Conservation (phyloP, 176 grass and related monocot species). For the Alopecurus myosuroides region DNA sequence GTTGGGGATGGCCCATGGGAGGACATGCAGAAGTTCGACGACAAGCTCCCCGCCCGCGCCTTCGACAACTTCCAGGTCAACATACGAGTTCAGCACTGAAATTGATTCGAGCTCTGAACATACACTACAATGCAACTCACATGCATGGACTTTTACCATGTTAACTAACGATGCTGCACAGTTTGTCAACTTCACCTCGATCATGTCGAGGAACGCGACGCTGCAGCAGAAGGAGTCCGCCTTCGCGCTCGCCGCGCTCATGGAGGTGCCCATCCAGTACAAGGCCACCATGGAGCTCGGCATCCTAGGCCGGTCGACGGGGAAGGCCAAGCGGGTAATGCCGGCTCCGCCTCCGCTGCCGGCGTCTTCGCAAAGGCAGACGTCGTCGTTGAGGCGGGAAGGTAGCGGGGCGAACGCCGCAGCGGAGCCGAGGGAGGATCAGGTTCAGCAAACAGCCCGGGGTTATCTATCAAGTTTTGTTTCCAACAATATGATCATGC, state of each 20-base stretch:
- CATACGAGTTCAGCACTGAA: neutral
- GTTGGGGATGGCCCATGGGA: constrained; percentile 93
- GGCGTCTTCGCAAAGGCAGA: constrained; percentile 17
- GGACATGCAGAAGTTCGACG: constrained; percentile 86
- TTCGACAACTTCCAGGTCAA: constrained; percentile 97
- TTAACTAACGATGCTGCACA: neutral
- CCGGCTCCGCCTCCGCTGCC: constrained; percentile 64
- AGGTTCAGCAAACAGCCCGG: neutral
- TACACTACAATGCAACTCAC: neutral
- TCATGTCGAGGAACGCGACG: constrained; percentile 55
- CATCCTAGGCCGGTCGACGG: constrained; percentile 67
- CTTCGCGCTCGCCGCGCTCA: constrained; percentile 85
- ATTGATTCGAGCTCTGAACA: neutral
- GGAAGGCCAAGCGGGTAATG: constrained; percentile 42
- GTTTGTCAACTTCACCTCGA: constrained; percentile 92
- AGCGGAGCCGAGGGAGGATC: constrained; percentile 31
- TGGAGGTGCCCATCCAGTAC: constrained; percentile 94
- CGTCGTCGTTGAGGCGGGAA: constrained; percentile 35
- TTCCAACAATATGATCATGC: neutral
- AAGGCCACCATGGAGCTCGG: constrained; percentile 89
- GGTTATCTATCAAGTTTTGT: neutral
- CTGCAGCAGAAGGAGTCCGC: constrained; percentile 68
- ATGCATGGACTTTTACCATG: too few species aligned
- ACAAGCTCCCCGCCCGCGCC: constrained; percentile 67
- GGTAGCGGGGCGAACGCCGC: neutral